Evolutionary conservation across 1,284 basidiomycete genomes (phyloP).

Genomic region (Fistulinella staudtii): DNA sequence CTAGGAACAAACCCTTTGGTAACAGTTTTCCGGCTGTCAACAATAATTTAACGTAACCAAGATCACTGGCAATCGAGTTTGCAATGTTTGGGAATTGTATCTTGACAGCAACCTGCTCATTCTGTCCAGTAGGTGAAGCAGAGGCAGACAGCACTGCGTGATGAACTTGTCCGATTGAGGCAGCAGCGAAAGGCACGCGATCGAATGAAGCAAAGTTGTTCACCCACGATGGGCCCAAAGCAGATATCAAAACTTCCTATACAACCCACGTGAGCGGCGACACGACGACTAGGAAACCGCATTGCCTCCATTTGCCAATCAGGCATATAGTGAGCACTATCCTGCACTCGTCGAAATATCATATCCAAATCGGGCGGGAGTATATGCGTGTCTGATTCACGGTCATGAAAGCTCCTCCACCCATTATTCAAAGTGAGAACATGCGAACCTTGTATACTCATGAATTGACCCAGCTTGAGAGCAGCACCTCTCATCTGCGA

Average conservation of each 20-base stretch:
- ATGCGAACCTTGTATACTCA: constrained; percentile 87
- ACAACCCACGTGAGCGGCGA: constrained; percentile 6
- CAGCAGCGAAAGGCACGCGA: constrained; percentile 89
- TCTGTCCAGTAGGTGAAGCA: constrained; percentile 47
- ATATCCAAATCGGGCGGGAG: constrained; percentile 87
- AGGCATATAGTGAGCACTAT: constrained; percentile 98
- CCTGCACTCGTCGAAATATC: constrained; percentile 89
- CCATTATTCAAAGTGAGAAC: background rate
- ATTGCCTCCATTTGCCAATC: constrained; percentile 94
- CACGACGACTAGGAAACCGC: background rate
- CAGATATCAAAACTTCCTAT: constrained; percentile 71
- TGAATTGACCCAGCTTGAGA: constrained; percentile 94
- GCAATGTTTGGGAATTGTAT: constrained; percentile 94
- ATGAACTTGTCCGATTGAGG: constrained; percentile 98
- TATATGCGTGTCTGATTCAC: constrained; percentile 70
- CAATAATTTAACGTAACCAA: constrained; percentile 83
- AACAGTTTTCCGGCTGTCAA: constrained; percentile 77
- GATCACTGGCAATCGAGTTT: constrained; percentile 82
- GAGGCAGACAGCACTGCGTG: constrained; percentile 58
- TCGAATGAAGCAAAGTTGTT: constrained; percentile 75
- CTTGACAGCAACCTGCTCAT: constrained; percentile 82
- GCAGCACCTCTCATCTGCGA: constrained; percentile 96
- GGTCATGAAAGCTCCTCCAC: constrained; percentile 1
- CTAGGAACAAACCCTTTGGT: constrained; percentile 87
- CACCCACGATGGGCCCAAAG: constrained; percentile 79